These are phyloP conservation scores for Actinomortierella ambigua DNA, from an alignment of 371 early-diverging fungal genomes.

Conservation along the genomic window DNA sequence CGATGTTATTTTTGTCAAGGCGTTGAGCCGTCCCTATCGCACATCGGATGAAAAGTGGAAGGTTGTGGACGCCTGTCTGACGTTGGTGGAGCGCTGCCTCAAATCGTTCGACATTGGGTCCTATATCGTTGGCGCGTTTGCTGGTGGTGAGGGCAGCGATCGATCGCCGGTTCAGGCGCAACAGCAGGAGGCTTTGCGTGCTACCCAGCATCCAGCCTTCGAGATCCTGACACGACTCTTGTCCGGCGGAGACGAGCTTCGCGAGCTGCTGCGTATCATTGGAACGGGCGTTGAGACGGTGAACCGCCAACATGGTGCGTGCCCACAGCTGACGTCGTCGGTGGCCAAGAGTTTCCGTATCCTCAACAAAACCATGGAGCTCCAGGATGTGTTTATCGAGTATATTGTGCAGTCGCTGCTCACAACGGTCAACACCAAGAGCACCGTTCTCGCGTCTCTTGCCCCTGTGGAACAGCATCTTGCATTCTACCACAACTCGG, in stretches of 20 bases:
- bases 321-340: conserved; percentile 26
- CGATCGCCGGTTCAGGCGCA: conserved; percentile 23
- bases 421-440: conserved; percentile 22
- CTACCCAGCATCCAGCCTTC: conserved; percentile 82
- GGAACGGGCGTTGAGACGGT: conserved; percentile 62
- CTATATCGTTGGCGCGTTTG: conserved; percentile 38
- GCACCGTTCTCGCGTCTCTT: conserved; percentile 48
- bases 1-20: conserved; percentile 79
- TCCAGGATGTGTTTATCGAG: conserved; percentile 75
- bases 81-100: conserved; percentile 78
- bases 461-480: conserved; percentile 82
- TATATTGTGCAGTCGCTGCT: conserved; percentile 62
- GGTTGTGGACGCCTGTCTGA: conserved; percentile 75
- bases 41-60: conserved; percentile 78
- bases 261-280: conserved; percentile 69
- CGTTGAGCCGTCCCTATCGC: conserved; percentile 68
- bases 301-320: conserved; percentile 44
- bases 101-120: conserved; percentile 70
- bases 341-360: conserved; percentile 68
- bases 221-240: conserved; percentile 80
- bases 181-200: conserved; percentile 27
- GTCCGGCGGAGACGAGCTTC: conserved; percentile 72
- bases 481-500: conserved; percentile 64
- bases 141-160: conserved; percentile 15
- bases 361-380: conserved; percentile 61